Conservation (phyloP, 352 stramenopile species). For the Blastocystis sp. region DNA sequence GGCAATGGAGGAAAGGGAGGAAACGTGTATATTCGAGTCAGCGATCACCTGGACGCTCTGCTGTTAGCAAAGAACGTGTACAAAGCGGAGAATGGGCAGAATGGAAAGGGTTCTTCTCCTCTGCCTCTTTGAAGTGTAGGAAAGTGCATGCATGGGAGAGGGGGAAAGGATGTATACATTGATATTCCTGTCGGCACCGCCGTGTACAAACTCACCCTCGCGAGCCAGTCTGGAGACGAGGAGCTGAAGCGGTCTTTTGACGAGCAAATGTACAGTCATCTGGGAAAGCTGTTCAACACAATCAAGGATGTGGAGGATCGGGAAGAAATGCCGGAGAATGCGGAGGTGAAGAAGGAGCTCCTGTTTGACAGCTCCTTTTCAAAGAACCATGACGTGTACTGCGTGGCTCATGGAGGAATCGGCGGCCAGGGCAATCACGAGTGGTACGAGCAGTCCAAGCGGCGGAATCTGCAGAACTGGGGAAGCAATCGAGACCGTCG, state of each 20-base stretch:
- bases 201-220: constrained; percentile 76
- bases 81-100: constrained; percentile 63
- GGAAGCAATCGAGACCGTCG: constrained; percentile 43
- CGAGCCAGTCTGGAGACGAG: constrained; percentile 75
- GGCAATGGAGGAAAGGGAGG: constrained; percentile 38
- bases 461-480: constrained; percentile 7
- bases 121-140: too few relatives aligned
- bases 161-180: constrained; percentile 79
- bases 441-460: constrained; percentile 23
- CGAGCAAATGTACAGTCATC: constrained; percentile 19
- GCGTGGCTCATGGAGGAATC: constrained; percentile 21
- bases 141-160: constrained; percentile 54
- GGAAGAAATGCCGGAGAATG: constrained; percentile 13
- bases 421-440: constrained; percentile 57
- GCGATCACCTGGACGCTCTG: constrained; percentile 9
- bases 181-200: constrained; percentile 82
- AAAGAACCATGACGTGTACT: constrained; percentile 3
- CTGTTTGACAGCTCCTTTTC: constrained; percentile 26
- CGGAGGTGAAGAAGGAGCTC: neutral
- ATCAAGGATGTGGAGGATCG: neutral
- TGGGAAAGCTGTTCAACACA: neutral
- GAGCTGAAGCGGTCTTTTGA: constrained; percentile 56
- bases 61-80: constrained; percentile 19
- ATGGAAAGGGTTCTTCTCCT: constrained; percentile 27
- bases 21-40: constrained; percentile 24